Base-by-base conservation (phyloP, 345 rosid species). In the Physaria fendleri region DNA sequence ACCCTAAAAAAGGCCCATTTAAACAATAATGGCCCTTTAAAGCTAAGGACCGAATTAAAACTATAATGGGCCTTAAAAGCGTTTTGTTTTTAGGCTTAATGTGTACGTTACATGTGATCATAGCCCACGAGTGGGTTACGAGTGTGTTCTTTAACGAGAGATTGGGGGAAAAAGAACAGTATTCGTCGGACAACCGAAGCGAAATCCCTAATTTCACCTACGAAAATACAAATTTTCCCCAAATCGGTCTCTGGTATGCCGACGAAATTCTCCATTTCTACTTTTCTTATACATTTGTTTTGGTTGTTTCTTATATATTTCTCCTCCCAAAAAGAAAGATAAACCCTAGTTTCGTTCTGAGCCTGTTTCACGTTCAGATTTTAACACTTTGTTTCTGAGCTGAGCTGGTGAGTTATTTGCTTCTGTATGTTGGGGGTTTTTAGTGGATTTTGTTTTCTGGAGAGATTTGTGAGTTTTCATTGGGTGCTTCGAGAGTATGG, bases 171-270 rank as follows among this genome's bases (percentile, higher is more conserved):
- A 30, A 30, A 30, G 10, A 56, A 28, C 61, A 44, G 50, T 60
- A 35, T 14, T 53, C 41, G 67, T 60, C 56, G 62, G 67, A 35
- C 65, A 23, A 60, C 55, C 64, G 65, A 67, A 67, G 73, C 68
- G 67, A 69, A 69, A 69, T 57, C 65, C 72, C 72, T 48, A 67
- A 58, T 48, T 52, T 54, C 62, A 37, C 39, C 25, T n/a, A 35
- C 18, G 15, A 48, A 18, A 28, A 68, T 2, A 22, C 48, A 2
- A 59, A 42, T 59, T 42, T 42, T 42, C 40, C 55, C 40, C 74
- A 71, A 64, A 71, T 56, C 50, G 43, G 49, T 65, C 76, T 65
- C 76, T 72, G 71, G 76, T 65, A 72, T 72, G 76, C 59, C 71
- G 51, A 72, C 20, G 59, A 59, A 64, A 71, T 59, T 65, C 66